Evolutionary conservation across 2,329 filamentous ascomycete genomes (phyloP), one percentile per base, ranked within the genome.

Genomic region (Stagonosporopsis cucurbitacearum): DNA sequence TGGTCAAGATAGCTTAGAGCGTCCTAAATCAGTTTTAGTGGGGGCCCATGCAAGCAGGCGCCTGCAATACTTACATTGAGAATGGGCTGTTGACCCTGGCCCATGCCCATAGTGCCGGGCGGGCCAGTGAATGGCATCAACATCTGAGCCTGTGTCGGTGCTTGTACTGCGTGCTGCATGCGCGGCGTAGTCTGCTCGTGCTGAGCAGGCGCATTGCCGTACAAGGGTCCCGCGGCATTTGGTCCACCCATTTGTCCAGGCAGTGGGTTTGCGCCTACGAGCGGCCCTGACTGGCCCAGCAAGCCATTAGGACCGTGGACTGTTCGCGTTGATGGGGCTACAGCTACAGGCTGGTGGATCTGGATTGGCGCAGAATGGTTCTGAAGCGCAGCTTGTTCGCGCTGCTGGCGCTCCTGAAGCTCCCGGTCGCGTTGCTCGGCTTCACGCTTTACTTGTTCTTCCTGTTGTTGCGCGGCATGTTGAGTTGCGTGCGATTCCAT

Each of bases 1-100:
- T 98, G 95, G 72, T 99, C 95, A 22, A 99, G 85, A 72, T 99
- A 99, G 69, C 92, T 97, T 40, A 99, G 83, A 28, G 95, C 95
- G 77, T 91, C 88, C 83, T 86, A 47, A 69, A 13, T 13, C 41
- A 35, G 28, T 37, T 26, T 62, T 39, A 64, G 58, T 46, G 37
- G 25, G 36, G 28, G 28, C 20, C 30, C 15, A 35, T 33, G 47
- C 43, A 47, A 47, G 47, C 37, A 48, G 15, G 50, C 33, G 36
- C 42, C 28, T 19, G 47, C 36, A 23, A 30, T 3, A 52, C 54
- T 58, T 48, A 56, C 53, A 74, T 90, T 90, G 49, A 96, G 78
- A 65, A 96, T 96, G 4, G 91, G 91, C 72, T 95, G 91, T 74
- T 94, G 91, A 33, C 89, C 89, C 75, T 92, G 90, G 12, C 86